Evolutionary conservation across 75 land plant species (phyloP).

Genomic region (Adiantum capillusveneris): DNA sequence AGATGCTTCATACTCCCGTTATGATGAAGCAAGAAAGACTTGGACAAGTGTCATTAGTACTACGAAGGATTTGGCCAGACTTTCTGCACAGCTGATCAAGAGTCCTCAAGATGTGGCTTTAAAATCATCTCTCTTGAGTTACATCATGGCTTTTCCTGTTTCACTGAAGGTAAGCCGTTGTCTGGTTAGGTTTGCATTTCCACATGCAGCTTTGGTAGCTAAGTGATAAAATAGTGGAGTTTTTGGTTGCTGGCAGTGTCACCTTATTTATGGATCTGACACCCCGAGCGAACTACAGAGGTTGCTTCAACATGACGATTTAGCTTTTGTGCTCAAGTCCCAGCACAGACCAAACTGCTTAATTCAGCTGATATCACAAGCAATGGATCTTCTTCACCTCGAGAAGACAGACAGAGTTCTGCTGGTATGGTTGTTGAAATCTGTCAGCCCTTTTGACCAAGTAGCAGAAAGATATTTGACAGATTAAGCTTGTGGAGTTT

Average conservation of each 20-base stretch:
- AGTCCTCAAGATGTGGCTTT: constrained; percentile 5
- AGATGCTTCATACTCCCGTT: constrained; percentile 47
- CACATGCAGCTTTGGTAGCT: too few relatives aligned
- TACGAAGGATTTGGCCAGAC: constrained; percentile 44
- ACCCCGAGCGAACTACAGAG: constrained; percentile 19
- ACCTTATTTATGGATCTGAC: constrained; percentile 38
- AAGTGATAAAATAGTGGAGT: not conserved
- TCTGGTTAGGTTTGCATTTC: not conserved
- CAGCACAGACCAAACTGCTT: constrained; percentile 43
- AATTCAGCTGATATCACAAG: constrained; percentile 33
- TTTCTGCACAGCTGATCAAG: constrained; percentile 1
- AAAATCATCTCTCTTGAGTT: constrained; percentile 14
- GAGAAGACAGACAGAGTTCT: constrained; percentile 25
- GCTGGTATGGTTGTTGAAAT: constrained; percentile 23
- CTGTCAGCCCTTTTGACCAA: too few relatives aligned
- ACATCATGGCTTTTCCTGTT: constrained; percentile 42
- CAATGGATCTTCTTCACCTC: constrained; percentile 9
- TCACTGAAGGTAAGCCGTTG: constrained; percentile 34
- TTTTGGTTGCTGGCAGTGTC: constrained; percentile 25
- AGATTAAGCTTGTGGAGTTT: too few relatives aligned
- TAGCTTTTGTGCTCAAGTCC: constrained; percentile 25
- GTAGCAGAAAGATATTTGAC: too few relatives aligned
- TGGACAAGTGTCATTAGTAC: constrained; percentile 43
- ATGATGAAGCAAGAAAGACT: constrained; percentile 47
- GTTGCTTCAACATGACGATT: constrained; percentile 25